phyloP scores from a whole-genome alignment of 768 basidiomycete genomes.

The Cyclocybe cylindracea region DNA sequence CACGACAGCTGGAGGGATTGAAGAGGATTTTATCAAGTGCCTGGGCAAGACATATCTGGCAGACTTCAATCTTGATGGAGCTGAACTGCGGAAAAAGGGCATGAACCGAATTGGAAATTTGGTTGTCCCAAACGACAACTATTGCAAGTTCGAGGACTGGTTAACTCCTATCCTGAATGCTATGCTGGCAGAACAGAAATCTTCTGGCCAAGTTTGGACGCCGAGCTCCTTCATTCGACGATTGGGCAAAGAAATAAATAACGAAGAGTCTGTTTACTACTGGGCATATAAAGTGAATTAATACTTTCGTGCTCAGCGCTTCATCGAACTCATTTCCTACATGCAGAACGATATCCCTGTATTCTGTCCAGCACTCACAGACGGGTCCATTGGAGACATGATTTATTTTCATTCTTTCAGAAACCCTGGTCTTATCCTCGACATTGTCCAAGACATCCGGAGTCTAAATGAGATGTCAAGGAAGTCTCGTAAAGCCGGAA shows the following conservation, averaged over 20 bases:
- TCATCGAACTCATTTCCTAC: conserved; percentile 2
- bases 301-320: conserved; percentile 8
- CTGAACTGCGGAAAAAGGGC: conserved; percentile 82
- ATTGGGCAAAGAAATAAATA: conserved; percentile 95
- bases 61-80: conserved; percentile 91
- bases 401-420: conserved; percentile 98
- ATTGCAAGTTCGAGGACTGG: conserved; percentile 99
- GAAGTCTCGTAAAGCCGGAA: conserved; percentile 89
- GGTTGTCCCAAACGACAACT: conserved; percentile 96
- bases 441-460: conserved; percentile 95
- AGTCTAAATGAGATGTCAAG: conserved; percentile 87
- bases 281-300: conserved; percentile 96
- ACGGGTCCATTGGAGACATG: conserved; percentile 99
- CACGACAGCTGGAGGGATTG: conserved; percentile 97
- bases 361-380: conserved; percentile 97
- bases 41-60: conserved; percentile 95
- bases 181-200: conserved; percentile 88
- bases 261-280: conserved; percentile 97
- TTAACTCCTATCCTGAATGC: conserved; percentile 89
- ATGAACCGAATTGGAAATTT: conserved; percentile 98
- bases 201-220: conserved; percentile 73
- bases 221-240: conserved; percentile 93
- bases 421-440: conserved; percentile 80
- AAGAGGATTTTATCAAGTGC: conserved; percentile 99
- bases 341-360: conserved; percentile 95